Evolutionary conservation across 1,139 yeast genomes (phyloP).

Genomic region (Hyphopichia wangnamkhiaoensis): DNA sequence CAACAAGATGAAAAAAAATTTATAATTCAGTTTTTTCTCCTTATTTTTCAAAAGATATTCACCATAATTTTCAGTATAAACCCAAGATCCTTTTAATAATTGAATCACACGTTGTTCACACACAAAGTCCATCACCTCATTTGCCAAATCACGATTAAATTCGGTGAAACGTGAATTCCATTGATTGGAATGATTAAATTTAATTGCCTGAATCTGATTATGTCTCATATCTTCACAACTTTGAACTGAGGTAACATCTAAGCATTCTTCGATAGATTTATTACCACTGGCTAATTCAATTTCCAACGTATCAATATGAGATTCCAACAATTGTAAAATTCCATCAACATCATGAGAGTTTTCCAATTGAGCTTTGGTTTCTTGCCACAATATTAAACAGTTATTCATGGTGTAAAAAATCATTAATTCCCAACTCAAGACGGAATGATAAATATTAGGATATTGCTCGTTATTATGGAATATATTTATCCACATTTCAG

Average conservation of each 20-base stretch:
- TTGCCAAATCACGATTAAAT: conserved; percentile 53
- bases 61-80: conserved; percentile 65
- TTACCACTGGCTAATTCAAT: conserved; percentile 19
- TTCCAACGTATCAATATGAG: conserved; percentile 35
- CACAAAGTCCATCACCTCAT: conserved; percentile 74
- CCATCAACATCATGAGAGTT: conserved; percentile 49
- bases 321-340: conserved; percentile 41
- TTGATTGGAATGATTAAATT: conserved; percentile 24
- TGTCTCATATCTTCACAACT: conserved; percentile 56
- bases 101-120: conserved; percentile 74
- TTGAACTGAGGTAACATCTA: conserved; percentile 44
- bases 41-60: conserved; percentile 35
- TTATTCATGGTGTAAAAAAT: conserved; percentile 58
- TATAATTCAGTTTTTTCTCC: conserved; percentile 26
- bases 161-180: conserved; percentile 44
- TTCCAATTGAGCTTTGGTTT: conserved; percentile 55
- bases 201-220: conserved; percentile 52
- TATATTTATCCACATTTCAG: conserved; percentile 40
- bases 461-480: conserved; percentile 35
- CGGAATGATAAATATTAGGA: conserved; percentile 43
- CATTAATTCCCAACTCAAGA: conserved; percentile 57
- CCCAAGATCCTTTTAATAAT: conserved; percentile 82
- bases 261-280: conserved; percentile 44
- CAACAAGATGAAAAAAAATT: conserved; percentile 58
- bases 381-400: conserved; percentile 68